Evolutionary conservation across 768 basidiomycete genomes (phyloP).

Genomic region (Chalciporus chontae): DNA sequence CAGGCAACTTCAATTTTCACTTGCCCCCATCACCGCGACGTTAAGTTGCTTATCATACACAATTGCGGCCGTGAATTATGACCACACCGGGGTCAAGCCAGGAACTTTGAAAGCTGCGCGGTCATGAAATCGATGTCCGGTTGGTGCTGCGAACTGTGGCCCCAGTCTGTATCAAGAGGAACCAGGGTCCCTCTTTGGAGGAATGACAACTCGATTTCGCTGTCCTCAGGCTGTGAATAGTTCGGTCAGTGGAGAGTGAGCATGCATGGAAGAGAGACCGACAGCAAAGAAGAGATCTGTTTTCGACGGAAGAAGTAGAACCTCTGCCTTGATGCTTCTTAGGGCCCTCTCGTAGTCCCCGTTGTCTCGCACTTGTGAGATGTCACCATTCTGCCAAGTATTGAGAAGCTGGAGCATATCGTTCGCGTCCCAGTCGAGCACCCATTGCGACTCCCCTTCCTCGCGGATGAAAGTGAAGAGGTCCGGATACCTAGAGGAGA

Average conservation of each 20-base stretch:
- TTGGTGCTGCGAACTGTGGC: constrained; percentile 10
- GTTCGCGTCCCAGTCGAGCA: constrained; percentile 50
- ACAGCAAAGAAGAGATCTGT: constrained; percentile 58
- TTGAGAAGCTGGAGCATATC: constrained; percentile 47
- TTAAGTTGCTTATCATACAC: no score
- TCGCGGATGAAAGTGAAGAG: constrained; percentile 46
- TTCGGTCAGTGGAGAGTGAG: neutral
- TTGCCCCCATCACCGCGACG: neutral
- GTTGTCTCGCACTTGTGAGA: constrained; percentile 41
- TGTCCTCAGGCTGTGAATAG: constrained; percentile 47
- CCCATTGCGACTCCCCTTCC: constrained; percentile 45
- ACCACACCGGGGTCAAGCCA: constrained; percentile 4
- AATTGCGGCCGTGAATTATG: neutral
- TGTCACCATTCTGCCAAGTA: constrained; percentile 50
- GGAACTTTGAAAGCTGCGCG: constrained; percentile 11
- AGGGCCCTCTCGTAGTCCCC: constrained; percentile 42
- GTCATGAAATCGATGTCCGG: constrained; percentile 10
- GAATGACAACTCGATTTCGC: constrained; percentile 40
- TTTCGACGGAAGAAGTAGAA: constrained; percentile 54
- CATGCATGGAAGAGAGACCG: neutral
- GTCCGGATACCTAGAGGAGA: constrained; percentile 38
- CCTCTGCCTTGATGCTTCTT: constrained; percentile 44
- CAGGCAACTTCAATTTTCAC: neutral
- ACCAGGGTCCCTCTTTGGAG: constrained; percentile 42
- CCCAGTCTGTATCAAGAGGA: constrained; percentile 36